Conservation (phyloP, 1,284 basidiomycete genomes). For the Neonothopanus nambi region DNA sequence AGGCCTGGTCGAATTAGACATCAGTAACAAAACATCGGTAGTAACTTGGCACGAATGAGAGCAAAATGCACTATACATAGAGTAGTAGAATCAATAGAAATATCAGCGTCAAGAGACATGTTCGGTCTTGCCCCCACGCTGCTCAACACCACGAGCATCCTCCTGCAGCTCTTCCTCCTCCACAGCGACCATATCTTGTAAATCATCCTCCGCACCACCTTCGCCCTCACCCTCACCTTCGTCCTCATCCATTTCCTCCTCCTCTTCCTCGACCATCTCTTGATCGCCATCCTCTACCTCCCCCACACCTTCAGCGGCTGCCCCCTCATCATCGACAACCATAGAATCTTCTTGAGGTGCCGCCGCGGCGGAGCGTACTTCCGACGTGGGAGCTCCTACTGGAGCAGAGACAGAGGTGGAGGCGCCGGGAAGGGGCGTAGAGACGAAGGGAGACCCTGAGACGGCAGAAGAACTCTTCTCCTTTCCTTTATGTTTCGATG, state of each 20-base stretch:
- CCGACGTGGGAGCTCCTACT: too few species aligned
- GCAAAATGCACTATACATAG: constrained; percentile 31
- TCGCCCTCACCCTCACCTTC: constrained; percentile 18
- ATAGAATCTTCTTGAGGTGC: constrained; percentile 17
- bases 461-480: constrained; percentile 27
- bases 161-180: constrained; percentile 35
- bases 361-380: too few species aligned
- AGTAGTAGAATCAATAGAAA: too few species aligned
- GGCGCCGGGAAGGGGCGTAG: too few species aligned
- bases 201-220: constrained; percentile 30
- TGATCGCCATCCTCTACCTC: constrained; percentile 30
- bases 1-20: too few species aligned
- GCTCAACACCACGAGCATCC: constrained; percentile 32
- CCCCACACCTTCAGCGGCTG: constrained; percentile 20
- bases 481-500: constrained; percentile 31
- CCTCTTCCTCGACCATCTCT: constrained; percentile 31
- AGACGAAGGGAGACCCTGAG: neutral
- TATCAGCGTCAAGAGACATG: too few species aligned
- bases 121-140: constrained; percentile 5
- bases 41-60: too few species aligned
- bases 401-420: too few species aligned
- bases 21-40: too few species aligned
- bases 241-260: constrained; percentile 32
- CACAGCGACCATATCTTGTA: constrained; percentile 31
- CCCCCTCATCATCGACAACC: constrained; percentile 5